These are phyloP conservation scores for Pelargonium australe DNA, from an alignment of 441 rosid genomes.

Conservation along the genomic window DNA sequence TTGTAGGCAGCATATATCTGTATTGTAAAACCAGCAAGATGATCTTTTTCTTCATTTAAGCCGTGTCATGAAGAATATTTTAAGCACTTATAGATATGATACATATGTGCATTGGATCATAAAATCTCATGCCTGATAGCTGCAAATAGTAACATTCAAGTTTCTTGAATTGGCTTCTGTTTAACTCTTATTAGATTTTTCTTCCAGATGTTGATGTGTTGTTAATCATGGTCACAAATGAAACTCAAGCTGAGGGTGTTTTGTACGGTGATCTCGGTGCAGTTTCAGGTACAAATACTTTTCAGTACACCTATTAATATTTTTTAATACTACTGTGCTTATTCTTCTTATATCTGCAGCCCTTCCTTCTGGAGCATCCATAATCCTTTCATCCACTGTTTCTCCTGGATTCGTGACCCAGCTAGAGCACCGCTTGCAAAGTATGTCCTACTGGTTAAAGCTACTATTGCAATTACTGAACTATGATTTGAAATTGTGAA, in stretches of 20 bases:
- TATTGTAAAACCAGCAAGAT: not conserved
- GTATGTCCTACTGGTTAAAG: slow-evolving; percentile 39
- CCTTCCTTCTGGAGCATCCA: slow-evolving; percentile 67
- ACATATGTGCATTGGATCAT: not conserved
- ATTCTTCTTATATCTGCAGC: slow-evolving; percentile 34
- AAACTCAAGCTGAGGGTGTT: slow-evolving; percentile 79
- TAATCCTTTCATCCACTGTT: slow-evolving; percentile 86
- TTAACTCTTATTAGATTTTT: not conserved
- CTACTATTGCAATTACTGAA: not conserved
- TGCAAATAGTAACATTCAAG: not conserved
- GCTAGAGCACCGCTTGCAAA: slow-evolving; percentile 62
- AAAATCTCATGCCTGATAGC: not conserved
- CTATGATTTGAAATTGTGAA: not conserved
- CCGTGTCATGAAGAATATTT: not conserved
- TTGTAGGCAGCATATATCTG: not conserved
- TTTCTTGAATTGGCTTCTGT: not conserved
- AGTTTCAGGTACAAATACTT: slow-evolving; percentile 50
- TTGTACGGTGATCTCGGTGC: slow-evolving; percentile 81
- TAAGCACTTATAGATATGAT: not conserved
- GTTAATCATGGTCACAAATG: slow-evolving; percentile 89
- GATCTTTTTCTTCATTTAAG: not conserved
- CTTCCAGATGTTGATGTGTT: slow-evolving; percentile 75
- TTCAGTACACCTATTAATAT: slow-evolving; percentile 8
- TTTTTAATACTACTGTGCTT: slow-evolving; percentile 23
- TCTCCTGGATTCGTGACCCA: slow-evolving; percentile 76